Percentiles rank a stretch among this genome's conserved stretches.
Evolutionary conservation across 495 filamentous ascomycete species (phyloP).

Genomic region (Penicillium canescens): DNA sequence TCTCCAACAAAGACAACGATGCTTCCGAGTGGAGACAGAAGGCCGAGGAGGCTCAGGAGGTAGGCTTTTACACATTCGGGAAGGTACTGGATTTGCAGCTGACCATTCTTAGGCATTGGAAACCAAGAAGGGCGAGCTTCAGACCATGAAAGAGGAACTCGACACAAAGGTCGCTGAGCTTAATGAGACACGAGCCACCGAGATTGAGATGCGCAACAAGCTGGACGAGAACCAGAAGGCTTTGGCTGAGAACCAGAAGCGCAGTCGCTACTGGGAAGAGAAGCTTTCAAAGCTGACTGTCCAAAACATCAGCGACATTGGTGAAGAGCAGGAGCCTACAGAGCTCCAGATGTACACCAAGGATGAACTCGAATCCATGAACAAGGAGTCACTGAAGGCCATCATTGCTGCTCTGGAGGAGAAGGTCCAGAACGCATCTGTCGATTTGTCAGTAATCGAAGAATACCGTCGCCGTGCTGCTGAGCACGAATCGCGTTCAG

Average conservation of each 20-base stretch:
- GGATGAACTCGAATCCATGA: slow-evolving; percentile 91
- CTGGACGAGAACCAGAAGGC: slow-evolving; percentile 92
- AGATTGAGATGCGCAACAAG: slow-evolving; percentile 98
- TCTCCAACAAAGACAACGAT: slow-evolving; percentile 70
- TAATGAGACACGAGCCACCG: slow-evolving; percentile 84
- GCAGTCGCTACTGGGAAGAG: slow-evolving; percentile 80
- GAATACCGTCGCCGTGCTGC: slow-evolving; percentile 91
- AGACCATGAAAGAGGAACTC: slow-evolving; percentile 76
- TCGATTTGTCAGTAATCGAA: slow-evolving; percentile 87
- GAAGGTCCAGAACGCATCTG: slow-evolving; percentile 83
- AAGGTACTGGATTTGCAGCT: slow-evolving; percentile 7
- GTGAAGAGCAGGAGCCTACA: slow-evolving; percentile 50
- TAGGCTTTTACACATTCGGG: slow-evolving; percentile 19
- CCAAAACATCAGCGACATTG: slow-evolving; percentile 75
- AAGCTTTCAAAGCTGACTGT: slow-evolving; percentile 77
- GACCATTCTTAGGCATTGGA: slow-evolving; percentile 55
- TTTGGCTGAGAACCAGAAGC: slow-evolving; percentile 82
- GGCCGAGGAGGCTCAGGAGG: slow-evolving; percentile 84
- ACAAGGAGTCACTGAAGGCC: slow-evolving; percentile 80
- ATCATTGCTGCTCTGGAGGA: slow-evolving; percentile 90
- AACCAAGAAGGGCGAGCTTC: slow-evolving; percentile 77
- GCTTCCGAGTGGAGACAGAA: slow-evolving; percentile 69
- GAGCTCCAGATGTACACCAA: slow-evolving; percentile 79
- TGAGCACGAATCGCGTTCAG: slow-evolving; percentile 78
- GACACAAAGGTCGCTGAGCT: slow-evolving; percentile 84